phyloP scores from a whole-genome alignment of 768 basidiomycete genomes.

The Russula sp. region DNA sequence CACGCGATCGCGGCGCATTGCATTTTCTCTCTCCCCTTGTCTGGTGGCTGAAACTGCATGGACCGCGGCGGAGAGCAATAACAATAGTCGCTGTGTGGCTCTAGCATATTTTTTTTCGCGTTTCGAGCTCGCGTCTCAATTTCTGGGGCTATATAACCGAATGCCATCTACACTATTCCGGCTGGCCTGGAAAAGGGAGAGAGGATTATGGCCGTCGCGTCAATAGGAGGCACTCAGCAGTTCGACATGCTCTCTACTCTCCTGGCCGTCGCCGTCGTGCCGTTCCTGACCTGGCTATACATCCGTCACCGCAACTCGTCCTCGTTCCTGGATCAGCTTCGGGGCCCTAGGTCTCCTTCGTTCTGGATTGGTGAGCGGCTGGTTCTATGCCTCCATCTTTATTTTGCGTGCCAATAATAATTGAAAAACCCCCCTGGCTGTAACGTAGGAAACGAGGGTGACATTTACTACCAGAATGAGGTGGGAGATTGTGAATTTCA shows the following conservation, averaged over 20 bases:
- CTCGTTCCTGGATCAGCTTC: constrained; percentile 2
- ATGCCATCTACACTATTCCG: neutral
- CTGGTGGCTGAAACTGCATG: too few species aligned
- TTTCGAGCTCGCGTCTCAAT: neutral
- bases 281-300: neutral
- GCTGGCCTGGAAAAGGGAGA: neutral
- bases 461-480: constrained; percentile 21
- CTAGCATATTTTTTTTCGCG: too few species aligned
- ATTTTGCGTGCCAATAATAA: neutral
- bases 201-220: too few species aligned
- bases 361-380: constrained; percentile 10
- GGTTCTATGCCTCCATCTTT: neutral
- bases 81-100: too few species aligned
- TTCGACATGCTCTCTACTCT: neutral
- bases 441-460: constrained; percentile 24
- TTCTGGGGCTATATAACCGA: neutral
- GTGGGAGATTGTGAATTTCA: constrained; percentile 23
- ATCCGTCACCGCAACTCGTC: neutral
- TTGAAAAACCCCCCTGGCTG: neutral
- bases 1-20: too few species aligned
- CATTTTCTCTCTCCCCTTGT: too few species aligned
- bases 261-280: neutral
- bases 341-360: neutral
- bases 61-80: too few species aligned
- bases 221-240: neutral